These are phyloP conservation scores for Scolecobasidium constrictum DNA, from an alignment of 2,329 filamentous ascomycete genomes.

Conservation along the genomic window DNA sequence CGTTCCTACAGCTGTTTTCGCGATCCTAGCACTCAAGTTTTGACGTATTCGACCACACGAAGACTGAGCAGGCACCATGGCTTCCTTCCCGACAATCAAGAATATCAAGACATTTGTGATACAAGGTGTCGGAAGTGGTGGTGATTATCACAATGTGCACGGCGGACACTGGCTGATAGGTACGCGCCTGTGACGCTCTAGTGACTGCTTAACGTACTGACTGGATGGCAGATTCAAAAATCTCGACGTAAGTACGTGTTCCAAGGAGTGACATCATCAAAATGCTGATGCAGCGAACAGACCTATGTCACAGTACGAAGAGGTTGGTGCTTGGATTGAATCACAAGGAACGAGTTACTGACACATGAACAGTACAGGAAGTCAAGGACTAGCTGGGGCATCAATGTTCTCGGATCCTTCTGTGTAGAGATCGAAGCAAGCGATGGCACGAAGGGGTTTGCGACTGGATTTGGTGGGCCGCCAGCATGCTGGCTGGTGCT, in stretches of 20 bases:
- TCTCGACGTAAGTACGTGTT: constrained; percentile 53
- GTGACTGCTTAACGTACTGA: neutral
- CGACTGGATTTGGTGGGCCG: constrained; percentile 86
- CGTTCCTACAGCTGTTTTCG: too few relatives aligned
- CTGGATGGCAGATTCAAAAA: constrained; percentile 64
- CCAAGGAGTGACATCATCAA: neutral
- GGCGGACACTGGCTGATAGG: constrained; percentile 61
- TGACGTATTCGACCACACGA: too few relatives aligned
- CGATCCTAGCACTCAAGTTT: too few relatives aligned
- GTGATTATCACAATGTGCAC: constrained; percentile 89
- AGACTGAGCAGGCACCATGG: too few relatives aligned
- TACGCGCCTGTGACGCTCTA: neutral
- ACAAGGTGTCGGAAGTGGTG: constrained; percentile 51
- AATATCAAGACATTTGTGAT: constrained; percentile 63
- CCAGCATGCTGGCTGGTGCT: constrained; percentile 90
- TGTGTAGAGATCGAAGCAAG: constrained; percentile 79
- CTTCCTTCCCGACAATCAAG: constrained; percentile 63
- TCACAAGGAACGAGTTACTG: too few relatives aligned
- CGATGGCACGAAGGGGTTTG: constrained; percentile 88
- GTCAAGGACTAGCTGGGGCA: constrained; percentile 86
- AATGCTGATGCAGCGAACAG: neutral
- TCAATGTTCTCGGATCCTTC: constrained; percentile 90
- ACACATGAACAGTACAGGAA: constrained; percentile 77
- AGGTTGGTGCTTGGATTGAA: too few relatives aligned
- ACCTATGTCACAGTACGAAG: constrained; percentile 82